phyloP scores from a whole-genome alignment of 2,329 filamentous ascomycete genomes.

The Fonsecaea multimorphosa region DNA sequence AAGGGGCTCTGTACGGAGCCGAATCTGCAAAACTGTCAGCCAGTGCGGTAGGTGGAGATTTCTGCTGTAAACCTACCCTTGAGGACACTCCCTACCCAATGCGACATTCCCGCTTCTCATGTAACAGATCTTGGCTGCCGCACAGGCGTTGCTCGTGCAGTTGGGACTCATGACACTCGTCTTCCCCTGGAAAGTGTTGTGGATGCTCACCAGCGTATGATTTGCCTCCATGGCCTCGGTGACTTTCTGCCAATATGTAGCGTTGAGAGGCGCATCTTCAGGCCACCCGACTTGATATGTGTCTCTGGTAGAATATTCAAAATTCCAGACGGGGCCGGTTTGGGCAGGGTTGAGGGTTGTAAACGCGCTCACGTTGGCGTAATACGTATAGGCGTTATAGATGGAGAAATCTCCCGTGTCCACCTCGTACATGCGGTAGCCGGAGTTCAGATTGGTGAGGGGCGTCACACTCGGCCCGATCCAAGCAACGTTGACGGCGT shows the following conservation, averaged over 20 bases:
- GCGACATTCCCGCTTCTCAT: conserved; percentile 63
- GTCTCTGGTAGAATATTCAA: conserved; percentile 61
- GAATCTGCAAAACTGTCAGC: conserved; percentile 10
- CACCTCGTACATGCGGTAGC: conserved; percentile 61
- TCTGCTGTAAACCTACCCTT: conserved; percentile 49
- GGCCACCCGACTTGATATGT: conserved; percentile 58
- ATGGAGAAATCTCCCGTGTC: conserved; percentile 61
- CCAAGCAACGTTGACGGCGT: conserved; percentile 59
- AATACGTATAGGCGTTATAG: conserved; percentile 61
- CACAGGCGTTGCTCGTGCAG: conserved; percentile 60
- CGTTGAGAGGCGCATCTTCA: conserved; percentile 59
- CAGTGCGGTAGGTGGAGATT: background rate
- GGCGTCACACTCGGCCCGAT: conserved; percentile 60
- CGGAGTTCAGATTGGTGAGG: conserved; percentile 61
- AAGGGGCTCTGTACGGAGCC: conserved; percentile 33
- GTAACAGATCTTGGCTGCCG: conserved; percentile 63
- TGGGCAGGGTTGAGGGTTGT: conserved; percentile 44
- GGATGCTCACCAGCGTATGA: conserved; percentile 54
- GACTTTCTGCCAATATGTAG: conserved; percentile 65
- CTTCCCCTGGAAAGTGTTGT: conserved; percentile 62
- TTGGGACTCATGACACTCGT: conserved; percentile 57
- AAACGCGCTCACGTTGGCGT: conserved; percentile 58
- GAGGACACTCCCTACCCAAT: conserved; percentile 59
- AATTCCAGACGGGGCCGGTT: conserved; percentile 55
- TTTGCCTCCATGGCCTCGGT: conserved; percentile 64